Base-by-base conservation (phyloP, 2,329 filamentous ascomycete genomes). In the Aspergillus transmontanensis region DNA sequence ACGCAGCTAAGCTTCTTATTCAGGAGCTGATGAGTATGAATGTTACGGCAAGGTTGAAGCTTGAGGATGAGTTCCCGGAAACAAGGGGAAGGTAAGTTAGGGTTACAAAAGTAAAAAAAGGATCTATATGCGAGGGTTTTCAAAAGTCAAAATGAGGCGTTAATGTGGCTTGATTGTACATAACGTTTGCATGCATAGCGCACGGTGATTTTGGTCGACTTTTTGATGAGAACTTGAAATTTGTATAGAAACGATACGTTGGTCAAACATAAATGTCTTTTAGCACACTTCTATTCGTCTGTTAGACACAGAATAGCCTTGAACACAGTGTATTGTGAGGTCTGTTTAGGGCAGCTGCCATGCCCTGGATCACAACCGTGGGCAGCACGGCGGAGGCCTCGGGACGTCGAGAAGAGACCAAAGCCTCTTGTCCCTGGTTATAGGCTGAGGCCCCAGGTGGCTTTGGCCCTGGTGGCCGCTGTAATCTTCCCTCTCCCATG, bases 11-110 rank as follows among this genome's bases (percentile, higher is more conserved):
- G 85, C 81, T 99, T 75, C 82, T 99, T 61, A 92, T 98, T 56
- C 95, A 99, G 82, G 95, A 99, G 81, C 80, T 99, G 73, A 90
- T 96, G 74, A 96, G 93, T 78, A 99, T 99, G 95, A 99, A 99
- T 78, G 93, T 99, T n/a, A 91, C 94, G 66, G 94, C 96, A 64
- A 86, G 91, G 62, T 83, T 99, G 80, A 92, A 94, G 82, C 81
- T 99, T 68, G 93, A 93, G 72, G 95, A 99, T 75, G 93, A 98
- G 80, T 99, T 99, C 78, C 93, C 93, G 6, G 78, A 80, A 62
- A 73, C 71, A 45, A 77, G 75, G 67, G 78, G 78, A 32, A 71
- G 72, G 57, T 80, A 71, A 63, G 32, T 43, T 45, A 11, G 48
- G 26, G 26, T 56, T n/a, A 12, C 6, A 51, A 51, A 50, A 50